Conservation (phyloP, 306 rosid species). For the Begonia fuchsioides region DNA sequence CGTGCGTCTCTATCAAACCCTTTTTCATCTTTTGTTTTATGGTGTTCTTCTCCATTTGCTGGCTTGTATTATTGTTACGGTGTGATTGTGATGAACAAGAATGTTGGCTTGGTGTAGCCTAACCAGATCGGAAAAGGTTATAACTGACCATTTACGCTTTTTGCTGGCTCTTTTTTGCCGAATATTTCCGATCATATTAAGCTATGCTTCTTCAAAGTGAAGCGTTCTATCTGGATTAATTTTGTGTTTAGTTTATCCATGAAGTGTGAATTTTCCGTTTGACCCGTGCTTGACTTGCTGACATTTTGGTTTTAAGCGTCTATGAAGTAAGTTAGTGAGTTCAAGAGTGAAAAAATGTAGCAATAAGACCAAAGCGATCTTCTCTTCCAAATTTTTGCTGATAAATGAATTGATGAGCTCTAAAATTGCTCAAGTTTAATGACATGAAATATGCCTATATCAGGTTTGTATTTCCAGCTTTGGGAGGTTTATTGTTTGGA, state of each 20-base stretch:
- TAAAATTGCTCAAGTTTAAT: too few species aligned
- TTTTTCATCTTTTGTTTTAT: not conserved
- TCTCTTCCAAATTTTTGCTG: too few species aligned
- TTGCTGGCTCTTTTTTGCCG: too few species aligned
- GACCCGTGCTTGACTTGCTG: not conserved
- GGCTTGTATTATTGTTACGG: not conserved
- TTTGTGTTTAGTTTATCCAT: too few species aligned
- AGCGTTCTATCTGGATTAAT: too few species aligned
- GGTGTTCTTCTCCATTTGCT: not conserved
- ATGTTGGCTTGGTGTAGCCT: not conserved
- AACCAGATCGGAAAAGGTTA: not conserved
- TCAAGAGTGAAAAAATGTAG: too few species aligned
- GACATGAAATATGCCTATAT: slow-evolving; percentile 10
- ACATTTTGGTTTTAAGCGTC: not conserved
- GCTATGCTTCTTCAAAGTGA: too few species aligned
- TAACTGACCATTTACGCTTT: not conserved
- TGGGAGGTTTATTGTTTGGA: slow-evolving; percentile 95
- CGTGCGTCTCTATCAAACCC: slow-evolving; percentile 40
- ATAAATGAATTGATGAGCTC: too few species aligned
- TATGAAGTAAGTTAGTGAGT: too few species aligned
- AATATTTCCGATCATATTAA: too few species aligned
- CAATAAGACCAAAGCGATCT: too few species aligned
- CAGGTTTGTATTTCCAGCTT: slow-evolving; percentile 89
- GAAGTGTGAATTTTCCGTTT: not conserved
- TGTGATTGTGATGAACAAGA: too few species aligned